Conservation (phyloP, 129 eudicot species). For the Oenanthe sinensis region DNA sequence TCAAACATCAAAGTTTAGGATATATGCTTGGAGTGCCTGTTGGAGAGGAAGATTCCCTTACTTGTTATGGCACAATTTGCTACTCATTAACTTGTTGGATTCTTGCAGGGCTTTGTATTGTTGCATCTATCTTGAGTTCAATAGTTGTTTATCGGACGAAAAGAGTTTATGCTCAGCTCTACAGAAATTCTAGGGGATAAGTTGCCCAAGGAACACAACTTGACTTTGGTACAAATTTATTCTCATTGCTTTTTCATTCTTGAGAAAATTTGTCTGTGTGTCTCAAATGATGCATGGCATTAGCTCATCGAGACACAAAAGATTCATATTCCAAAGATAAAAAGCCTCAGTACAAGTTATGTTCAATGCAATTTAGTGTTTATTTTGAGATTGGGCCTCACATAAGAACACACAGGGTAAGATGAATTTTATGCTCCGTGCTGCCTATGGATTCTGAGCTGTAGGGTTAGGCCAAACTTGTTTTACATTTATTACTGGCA, state of each 20-base stretch:
- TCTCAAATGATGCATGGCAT: not conserved
- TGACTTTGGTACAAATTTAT: not conserved
- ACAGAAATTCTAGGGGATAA: not conserved
- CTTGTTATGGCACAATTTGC: constrained; percentile 9
- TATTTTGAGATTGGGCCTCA: not conserved
- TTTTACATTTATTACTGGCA: not conserved
- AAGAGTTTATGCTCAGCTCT: constrained; percentile 13
- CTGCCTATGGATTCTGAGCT: not conserved
- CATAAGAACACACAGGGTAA: not conserved
- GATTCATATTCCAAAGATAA: not conserved
- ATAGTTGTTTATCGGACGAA: constrained; percentile 13
- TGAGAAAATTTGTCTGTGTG: not conserved
- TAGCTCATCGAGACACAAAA: not conserved
- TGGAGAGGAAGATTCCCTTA: constrained; percentile 6
- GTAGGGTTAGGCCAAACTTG: not conserved
- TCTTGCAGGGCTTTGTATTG: constrained; percentile 6
- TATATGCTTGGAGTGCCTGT: not conserved
- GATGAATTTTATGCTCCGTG: not conserved
- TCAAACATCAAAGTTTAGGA: constrained; percentile 10
- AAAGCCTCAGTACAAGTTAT: not conserved
- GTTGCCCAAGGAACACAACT: not conserved
- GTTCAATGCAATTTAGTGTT: not conserved
- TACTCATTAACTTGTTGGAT: constrained; percentile 11
- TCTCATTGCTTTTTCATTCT: not conserved
- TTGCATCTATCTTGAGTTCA: constrained; percentile 8